A percentile compares a stretch with the other conserved stretches of the same genome.
Evolutionary conservation across 2,329 filamentous ascomycete species (phyloP).

Genomic region (Paecilomyces sp.): DNA sequence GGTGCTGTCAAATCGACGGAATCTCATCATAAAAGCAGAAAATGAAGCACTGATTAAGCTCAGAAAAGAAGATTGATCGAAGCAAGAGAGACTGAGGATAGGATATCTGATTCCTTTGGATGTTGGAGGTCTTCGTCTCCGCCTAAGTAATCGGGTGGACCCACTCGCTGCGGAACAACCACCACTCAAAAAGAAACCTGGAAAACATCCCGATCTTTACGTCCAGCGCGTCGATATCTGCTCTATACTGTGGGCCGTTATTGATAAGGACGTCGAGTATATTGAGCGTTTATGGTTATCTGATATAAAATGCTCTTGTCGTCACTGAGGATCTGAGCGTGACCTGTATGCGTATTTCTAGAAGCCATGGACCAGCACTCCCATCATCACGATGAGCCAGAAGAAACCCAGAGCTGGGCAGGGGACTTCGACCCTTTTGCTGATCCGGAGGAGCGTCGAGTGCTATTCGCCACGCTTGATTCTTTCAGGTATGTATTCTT

Average conservation of each 20-base stretch:
- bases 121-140: slow-evolving; percentile 4
- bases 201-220: neutral
- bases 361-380: neutral
- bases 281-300: neutral
- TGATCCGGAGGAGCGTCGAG: slow-evolving; percentile 73
- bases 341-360: neutral
- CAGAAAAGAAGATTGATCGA: neutral
- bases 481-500: slow-evolving; percentile 69
- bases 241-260: neutral
- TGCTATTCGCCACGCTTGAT: slow-evolving; percentile 75
- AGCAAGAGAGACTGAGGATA: neutral
- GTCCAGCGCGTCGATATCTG: neutral
- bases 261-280: neutral
- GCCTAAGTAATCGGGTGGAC: slow-evolving; percentile 7
- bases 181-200: neutral
- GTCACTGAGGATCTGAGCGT: neutral
- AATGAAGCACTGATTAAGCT: neutral
- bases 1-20: neutral
- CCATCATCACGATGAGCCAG: slow-evolving; percentile 9
- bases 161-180: neutral
- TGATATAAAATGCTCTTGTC: neutral
- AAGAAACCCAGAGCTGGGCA: slow-evolving; percentile 40
- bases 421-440: slow-evolving; percentile 59
- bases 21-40: too few relatives aligned
- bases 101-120: neutral